A percentile compares a stretch with the other conserved stretches of the same genome.
Evolutionary conservation across 768 basidiomycete genomes (phyloP).

Genomic region (Fibroporia radiculosa): DNA sequence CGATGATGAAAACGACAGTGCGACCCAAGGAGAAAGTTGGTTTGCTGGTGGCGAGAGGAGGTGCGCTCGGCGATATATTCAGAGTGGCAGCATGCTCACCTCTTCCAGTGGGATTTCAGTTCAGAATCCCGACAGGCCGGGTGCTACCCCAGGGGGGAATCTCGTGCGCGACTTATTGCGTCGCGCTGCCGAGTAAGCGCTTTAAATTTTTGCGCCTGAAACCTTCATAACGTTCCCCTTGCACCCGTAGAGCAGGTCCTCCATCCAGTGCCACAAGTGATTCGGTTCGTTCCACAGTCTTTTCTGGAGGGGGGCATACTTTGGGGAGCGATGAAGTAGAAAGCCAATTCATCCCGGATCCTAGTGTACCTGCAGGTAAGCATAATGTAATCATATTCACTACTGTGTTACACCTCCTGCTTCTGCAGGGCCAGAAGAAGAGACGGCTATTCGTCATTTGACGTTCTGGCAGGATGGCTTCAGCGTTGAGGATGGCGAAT

Average conservation of each 20-base stretch:
- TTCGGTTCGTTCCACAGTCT: slow-evolving; percentile 27
- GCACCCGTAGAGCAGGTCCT: slow-evolving; percentile 29
- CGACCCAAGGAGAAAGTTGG: slow-evolving; percentile 55
- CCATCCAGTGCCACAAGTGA: slow-evolving; percentile 16
- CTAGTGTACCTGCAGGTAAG: slow-evolving; percentile 32
- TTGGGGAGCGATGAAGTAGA: slow-evolving; percentile 89
- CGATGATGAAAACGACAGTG: slow-evolving; percentile 41
- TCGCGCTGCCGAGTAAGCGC: slow-evolving; percentile 70
- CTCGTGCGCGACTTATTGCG: slow-evolving; percentile 68
- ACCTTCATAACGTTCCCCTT: background rate
- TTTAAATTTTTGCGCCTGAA: no score
- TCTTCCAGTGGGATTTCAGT: slow-evolving; percentile 72
- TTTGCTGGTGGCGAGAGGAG: slow-evolving; percentile 96
- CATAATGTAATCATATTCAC: background rate
- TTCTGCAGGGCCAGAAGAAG: slow-evolving; percentile 34
- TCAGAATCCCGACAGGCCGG: slow-evolving; percentile 57
- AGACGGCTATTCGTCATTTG: slow-evolving; percentile 61
- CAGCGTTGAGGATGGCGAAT: slow-evolving; percentile 79
- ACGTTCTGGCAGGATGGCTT: slow-evolving; percentile 96
- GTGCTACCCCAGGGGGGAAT: slow-evolving; percentile 41
- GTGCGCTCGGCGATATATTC: slow-evolving; percentile 28
- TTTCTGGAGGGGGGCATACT: slow-evolving; percentile 71
- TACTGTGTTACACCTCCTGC: background rate
- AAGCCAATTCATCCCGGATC: slow-evolving; percentile 70
- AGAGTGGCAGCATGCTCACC: background rate